Conservation (phyloP, 176 grass and related monocot genomes). For the Thalia dealbata region DNA sequence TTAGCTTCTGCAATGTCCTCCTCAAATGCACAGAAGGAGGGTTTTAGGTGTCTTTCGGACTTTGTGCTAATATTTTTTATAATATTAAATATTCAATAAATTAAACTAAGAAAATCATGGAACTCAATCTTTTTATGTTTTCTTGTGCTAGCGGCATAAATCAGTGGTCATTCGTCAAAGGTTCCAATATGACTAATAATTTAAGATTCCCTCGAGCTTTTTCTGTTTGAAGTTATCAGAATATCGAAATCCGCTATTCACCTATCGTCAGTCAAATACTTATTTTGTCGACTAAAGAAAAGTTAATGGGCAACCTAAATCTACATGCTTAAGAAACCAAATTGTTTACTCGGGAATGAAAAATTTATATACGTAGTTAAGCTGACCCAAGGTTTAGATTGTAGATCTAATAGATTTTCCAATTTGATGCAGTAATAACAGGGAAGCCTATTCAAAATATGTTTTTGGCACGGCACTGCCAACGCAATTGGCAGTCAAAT, state of each 20-base stretch:
- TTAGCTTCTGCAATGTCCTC: too few species aligned
- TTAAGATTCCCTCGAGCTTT: background rate
- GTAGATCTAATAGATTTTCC: slow-evolving; percentile 25
- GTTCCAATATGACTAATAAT: background rate
- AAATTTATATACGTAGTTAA: background rate
- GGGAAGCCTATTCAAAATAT: slow-evolving; percentile 73
- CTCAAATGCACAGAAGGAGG: too few species aligned
- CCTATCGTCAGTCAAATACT: background rate
- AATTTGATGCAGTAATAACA: slow-evolving; percentile 89
- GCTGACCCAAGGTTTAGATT: slow-evolving; percentile 9
- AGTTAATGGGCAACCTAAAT: background rate
- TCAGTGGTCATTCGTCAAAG: background rate
- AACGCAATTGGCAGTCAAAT: slow-evolving; percentile 43
- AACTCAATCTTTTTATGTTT: background rate
- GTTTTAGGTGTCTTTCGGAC: too few species aligned
- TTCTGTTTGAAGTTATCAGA: background rate
- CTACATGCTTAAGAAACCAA: slow-evolving; percentile 1
- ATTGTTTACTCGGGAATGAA: background rate
- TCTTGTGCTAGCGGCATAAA: background rate
- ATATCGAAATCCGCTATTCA: background rate
- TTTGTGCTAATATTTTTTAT: too few species aligned
- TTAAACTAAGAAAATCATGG: background rate
- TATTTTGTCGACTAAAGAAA: background rate
- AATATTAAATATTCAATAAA: too few species aligned
- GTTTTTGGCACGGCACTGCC: slow-evolving; percentile 50